Evolutionary conservation across 352 stramenopile species (phyloP).

Genomic region (Thraustochytrium striatum): DNA sequence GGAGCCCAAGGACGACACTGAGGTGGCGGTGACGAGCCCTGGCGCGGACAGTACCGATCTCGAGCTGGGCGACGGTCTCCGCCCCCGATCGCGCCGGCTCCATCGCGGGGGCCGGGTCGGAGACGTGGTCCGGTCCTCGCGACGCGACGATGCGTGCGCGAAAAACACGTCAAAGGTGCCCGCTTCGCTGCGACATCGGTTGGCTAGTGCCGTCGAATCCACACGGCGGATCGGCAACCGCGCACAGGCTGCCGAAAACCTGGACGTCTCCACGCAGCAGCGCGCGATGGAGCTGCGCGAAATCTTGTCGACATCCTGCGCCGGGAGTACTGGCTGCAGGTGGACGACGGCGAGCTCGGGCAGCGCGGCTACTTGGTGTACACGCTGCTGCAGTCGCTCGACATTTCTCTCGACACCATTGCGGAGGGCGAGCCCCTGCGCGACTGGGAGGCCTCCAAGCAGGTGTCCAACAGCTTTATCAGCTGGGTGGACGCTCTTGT

Average conservation of each 20-base stretch:
- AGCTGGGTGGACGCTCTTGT: not conserved
- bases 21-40: no score
- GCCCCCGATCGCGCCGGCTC: no score
- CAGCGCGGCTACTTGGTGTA: constrained; percentile 14
- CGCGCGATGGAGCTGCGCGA: constrained; percentile 39
- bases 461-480: not conserved
- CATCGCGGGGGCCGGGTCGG: not conserved
- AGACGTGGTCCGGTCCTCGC: not conserved
- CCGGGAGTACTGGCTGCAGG: constrained; percentile 1
- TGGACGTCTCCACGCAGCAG: not conserved
- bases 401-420: not conserved
- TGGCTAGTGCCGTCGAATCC: not conserved
- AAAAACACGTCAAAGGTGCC: not conserved
- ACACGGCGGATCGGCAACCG: not conserved
- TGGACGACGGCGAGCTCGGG: not conserved
- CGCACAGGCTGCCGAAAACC: not conserved
- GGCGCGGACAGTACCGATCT: no score
- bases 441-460: constrained; percentile 1
- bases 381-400: constrained; percentile 25
- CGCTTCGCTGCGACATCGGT: not conserved
- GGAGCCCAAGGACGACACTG: no score
- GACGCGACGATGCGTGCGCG: not conserved
- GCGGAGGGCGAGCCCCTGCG: not conserved
- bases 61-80: no score
- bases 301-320: constrained; percentile 21